Base-by-base conservation (phyloP, 164 flowering plant species). In the Aristolochia fimbriata region DNA sequence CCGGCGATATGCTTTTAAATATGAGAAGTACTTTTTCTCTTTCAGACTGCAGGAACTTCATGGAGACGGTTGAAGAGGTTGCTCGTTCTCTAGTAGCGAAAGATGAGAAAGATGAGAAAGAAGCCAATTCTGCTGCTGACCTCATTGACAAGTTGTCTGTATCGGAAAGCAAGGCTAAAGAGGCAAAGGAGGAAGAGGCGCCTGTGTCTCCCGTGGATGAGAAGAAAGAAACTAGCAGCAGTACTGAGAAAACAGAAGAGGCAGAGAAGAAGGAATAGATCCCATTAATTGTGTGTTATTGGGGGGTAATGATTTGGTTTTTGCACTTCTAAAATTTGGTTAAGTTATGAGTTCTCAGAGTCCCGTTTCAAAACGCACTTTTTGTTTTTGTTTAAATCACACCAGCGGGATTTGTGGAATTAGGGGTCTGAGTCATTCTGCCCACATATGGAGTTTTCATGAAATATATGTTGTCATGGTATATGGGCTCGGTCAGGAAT, bases 1-100 rank as follows among this genome's bases (percentile, higher is more conserved):
- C n/a, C n/a, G n/a, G n/a, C n/a, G n/a, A n/a, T n/a, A n/a, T n/a
- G n/a, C n/a, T n/a, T n/a, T n/a, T n/a, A n/a, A n/a, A n/a, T n/a
- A n/a, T n/a, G n/a, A n/a, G n/a, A n/a, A n/a, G n/a, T n/a, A n/a
- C n/a, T n/a, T n/a, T n/a, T n/a, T n/a, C n/a, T n/a, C n/a, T n/a
- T n/a, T n/a, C n/a, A n/a, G n/a, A n/a, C n/a, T n/a, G n/a, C n/a
- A n/a, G n/a, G n/a, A 49, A 68, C 56, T 76, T 76, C 73, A 76
- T 68, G 73, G 69, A 66, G 58, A 71, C 15, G 71, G 48, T 76
- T 48, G 65, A 73, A 64, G 80, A 73, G 33, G 63, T 71, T 41
- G 73, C 72, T 47, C 69, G 73, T 54, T 64, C 71, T 16, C n/a
- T n/a, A n/a, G n/a, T n/a, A n/a, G n/a, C n/a, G n/a, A 73, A 63